A percentile compares a stretch with the other conserved stretches of the same genome.
phyloP scores from a whole-genome alignment of 2,329 filamentous ascomycete species.

The Aurifilum marmelostoma region DNA sequence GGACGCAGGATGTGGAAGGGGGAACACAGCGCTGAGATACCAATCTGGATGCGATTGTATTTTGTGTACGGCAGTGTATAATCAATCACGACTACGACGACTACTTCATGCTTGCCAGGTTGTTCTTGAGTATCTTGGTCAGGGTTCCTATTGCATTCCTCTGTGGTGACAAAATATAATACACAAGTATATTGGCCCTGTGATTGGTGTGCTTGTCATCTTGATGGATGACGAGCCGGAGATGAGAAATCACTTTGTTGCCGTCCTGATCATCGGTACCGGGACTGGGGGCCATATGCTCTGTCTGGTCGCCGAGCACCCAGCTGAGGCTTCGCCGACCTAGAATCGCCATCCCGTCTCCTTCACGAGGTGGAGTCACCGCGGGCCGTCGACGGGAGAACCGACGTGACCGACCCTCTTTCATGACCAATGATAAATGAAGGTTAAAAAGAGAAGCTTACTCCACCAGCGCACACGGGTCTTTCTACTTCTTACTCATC shows the following conservation, averaged over 20 bases:
- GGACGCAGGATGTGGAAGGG: background rate
- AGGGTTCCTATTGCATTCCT: background rate
- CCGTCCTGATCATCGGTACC: background rate
- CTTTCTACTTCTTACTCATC: background rate
- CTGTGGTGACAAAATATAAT: background rate
- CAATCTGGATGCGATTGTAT: conserved; percentile 19
- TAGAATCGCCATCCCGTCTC: background rate
- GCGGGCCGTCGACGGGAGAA: background rate
- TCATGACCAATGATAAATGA: background rate
- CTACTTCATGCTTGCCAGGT: background rate
- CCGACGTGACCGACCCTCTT: background rate
- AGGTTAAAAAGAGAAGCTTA: background rate
- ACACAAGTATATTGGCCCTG: background rate
- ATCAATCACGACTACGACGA: conserved; percentile 6
- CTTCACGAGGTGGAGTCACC: background rate
- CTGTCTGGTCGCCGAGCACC: background rate
- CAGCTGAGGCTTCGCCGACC: background rate
- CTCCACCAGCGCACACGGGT: background rate
- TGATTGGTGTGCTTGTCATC: background rate
- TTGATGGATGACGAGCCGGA: background rate
- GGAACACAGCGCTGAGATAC: conserved; percentile 22
- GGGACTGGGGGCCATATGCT: background rate
- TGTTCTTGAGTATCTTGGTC: background rate
- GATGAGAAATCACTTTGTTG: background rate
- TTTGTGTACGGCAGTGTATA: conserved; percentile 1